Evolutionary conservation across 345 rosid genomes (phyloP), one percentile per base, ranked within the genome.

Genomic region (Mallotus nudiflorus): DNA sequence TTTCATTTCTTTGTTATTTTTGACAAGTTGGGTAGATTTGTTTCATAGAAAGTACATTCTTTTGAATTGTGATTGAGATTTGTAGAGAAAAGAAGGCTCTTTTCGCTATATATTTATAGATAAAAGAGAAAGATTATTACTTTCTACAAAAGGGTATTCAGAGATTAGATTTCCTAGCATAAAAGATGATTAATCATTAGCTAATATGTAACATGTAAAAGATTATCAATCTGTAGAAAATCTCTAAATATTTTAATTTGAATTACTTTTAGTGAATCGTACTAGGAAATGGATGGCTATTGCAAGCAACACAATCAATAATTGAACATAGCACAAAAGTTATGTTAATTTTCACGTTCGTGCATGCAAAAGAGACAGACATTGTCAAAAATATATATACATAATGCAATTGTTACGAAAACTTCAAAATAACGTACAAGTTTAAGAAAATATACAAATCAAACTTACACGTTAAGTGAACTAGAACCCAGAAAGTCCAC

Each of bases 381-480:
- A 14, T 6, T 12, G 2, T 3, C 12, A 18, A 55, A 27, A 55
- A 55, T n/a, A 12, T 5, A 2, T 4, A 25, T 49, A n/a, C 4
- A 55, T 12, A 13, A 27, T 55, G 56, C 22, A 52, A 20, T 52
- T 22, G n/a, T 27, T 27, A 3, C 9, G 35, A 27, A 25, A 55
- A 42, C 35, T 52, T 52, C 10, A 53, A 22, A 2, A 27, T 25
- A 54, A 54, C 18, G 10, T 11, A 24, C 16, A 54, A 63, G 6
- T 46, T 31, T 24, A 59, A 59, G n/a, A 59, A n/a, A n/a, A 19
- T 19, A 8, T 59, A 35, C 5, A 37, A 19, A 29, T 55, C 40
- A 48, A 27, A 46, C 68, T 65, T 65, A 65, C 68, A n/a, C 55
- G 18, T 29, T 65, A 27, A 48, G 19, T 25, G 68, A 65, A n/a